Conservation (phyloP, 2,329 filamentous ascomycete species). For the Trichoderma asperellum region DNA sequence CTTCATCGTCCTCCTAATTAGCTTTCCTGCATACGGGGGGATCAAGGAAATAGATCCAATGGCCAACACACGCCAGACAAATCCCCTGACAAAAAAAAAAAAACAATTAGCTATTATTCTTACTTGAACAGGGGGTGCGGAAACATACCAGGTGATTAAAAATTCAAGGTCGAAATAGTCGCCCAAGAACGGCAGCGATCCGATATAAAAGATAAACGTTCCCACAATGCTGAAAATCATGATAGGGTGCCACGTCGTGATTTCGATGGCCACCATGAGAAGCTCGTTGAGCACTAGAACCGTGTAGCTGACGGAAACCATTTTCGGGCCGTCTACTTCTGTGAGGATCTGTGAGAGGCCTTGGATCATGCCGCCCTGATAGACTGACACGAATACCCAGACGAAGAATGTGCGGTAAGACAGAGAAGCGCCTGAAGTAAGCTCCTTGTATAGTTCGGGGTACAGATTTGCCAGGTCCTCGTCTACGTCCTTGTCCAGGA, state of each 20-base stretch:
- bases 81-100: slow-evolving; percentile 59
- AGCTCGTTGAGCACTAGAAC: slow-evolving; percentile 92
- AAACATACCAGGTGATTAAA: slow-evolving; percentile 67
- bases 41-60: slow-evolving; percentile 80
- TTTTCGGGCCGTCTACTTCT: slow-evolving; percentile 70
- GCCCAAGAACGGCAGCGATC: slow-evolving; percentile 81
- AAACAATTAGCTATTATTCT: slow-evolving; percentile 31
- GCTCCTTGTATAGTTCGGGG: slow-evolving; percentile 94
- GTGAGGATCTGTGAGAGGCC: slow-evolving; percentile 89
- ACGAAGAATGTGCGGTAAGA: slow-evolving; percentile 95
- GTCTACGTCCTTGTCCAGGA: slow-evolving; percentile 93
- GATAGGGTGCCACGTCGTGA: slow-evolving; percentile 94
- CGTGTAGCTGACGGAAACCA: slow-evolving; percentile 91
- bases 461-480: slow-evolving; percentile 93
- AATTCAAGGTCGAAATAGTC: slow-evolving; percentile 88
- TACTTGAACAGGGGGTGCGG: slow-evolving; percentile 26
- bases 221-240: slow-evolving; percentile 87
- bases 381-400: slow-evolving; percentile 93
- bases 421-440: slow-evolving; percentile 85
- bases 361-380: slow-evolving; percentile 94
- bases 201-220: slow-evolving; percentile 79
- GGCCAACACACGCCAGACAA: slow-evolving; percentile 83
- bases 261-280: slow-evolving; percentile 94
- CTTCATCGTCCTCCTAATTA: slow-evolving; percentile 81
- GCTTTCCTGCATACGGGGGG: slow-evolving; percentile 84